Percentiles rank a stretch among this genome's conserved stretches.
Conservation (phyloP, 805 yeast genomes). For the Wickerhamomyces bovis region DNA sequence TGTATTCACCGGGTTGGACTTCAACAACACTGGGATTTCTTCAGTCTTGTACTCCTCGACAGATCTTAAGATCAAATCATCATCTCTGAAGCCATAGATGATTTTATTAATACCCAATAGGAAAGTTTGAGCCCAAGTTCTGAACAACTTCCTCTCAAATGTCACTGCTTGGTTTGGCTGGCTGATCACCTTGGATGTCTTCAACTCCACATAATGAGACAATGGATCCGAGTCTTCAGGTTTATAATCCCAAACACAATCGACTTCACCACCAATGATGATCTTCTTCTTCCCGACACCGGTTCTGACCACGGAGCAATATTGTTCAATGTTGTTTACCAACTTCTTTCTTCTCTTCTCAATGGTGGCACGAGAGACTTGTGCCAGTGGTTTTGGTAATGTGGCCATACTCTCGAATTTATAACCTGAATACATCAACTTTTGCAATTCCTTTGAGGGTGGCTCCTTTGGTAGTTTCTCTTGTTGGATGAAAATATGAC, state of each 20-base stretch:
- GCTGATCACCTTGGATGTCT: conserved; percentile 56
- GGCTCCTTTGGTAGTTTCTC: conserved; percentile 21
- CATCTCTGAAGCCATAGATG: conserved; percentile 83
- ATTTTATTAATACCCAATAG: conserved; percentile 77
- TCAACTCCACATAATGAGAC: conserved; percentile 78
- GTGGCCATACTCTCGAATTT: conserved; percentile 83
- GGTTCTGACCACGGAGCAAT: conserved; percentile 71
- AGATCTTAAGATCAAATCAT: conserved; percentile 50
- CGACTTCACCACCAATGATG: conserved; percentile 85
- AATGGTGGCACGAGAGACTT: conserved; percentile 56
- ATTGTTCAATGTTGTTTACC: conserved; percentile 73
- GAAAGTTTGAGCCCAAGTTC: conserved; percentile 92
- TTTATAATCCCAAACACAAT: conserved; percentile 79
- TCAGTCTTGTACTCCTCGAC: conserved; percentile 76
- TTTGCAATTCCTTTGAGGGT: conserved; percentile 27
- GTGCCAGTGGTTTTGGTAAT: conserved; percentile 68
- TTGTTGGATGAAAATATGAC: conserved; percentile 58
- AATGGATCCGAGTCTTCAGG: conserved; percentile 42
- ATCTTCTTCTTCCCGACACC: conserved; percentile 72
- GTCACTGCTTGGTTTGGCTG: conserved; percentile 50
- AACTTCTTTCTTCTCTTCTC: conserved; percentile 56
- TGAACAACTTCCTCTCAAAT: conserved; percentile 73
- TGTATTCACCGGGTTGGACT: conserved; percentile 39
- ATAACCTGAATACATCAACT: conserved; percentile 62
- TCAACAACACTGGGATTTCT: conserved; percentile 66